These are phyloP conservation scores for Pisolithus thermaeus DNA, from an alignment of 1,284 basidiomycete species.

Conservation along the genomic window DNA sequence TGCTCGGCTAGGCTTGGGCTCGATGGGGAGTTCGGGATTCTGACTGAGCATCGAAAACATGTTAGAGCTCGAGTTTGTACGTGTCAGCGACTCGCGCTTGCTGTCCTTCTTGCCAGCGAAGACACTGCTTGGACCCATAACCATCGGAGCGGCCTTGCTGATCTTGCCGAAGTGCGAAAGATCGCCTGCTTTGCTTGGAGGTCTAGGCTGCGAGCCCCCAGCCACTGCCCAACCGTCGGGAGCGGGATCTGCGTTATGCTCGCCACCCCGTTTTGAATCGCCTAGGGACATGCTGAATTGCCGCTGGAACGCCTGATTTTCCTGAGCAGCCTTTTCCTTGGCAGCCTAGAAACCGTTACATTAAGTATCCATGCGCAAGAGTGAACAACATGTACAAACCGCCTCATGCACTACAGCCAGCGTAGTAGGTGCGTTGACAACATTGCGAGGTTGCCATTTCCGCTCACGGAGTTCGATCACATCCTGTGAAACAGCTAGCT, in stretches of 20 bases:
- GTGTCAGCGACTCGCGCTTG: slow-evolving; percentile 61
- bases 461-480: slow-evolving; percentile 84
- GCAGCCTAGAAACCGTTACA: slow-evolving; percentile 45
- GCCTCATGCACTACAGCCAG: slow-evolving; percentile 87
- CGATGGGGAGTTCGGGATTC: slow-evolving; percentile 32
- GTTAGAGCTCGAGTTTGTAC: too few relatives aligned
- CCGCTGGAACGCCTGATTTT: slow-evolving; percentile 45
- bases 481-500: slow-evolving; percentile 45
- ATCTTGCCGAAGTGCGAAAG: slow-evolving; percentile 87
- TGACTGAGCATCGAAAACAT: too few relatives aligned
- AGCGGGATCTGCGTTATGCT: slow-evolving; percentile 52
- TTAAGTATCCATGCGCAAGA: slow-evolving; percentile 5
- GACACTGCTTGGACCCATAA: slow-evolving; percentile 71
- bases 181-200: slow-evolving; percentile 78
- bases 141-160: slow-evolving; percentile 56
- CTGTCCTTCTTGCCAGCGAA: slow-evolving; percentile 61
- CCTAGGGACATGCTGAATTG: slow-evolving; percentile 61
- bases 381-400: slow-evolving; percentile 40
- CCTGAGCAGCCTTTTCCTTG: slow-evolving; percentile 62
- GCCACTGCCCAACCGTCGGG: slow-evolving; percentile 90
- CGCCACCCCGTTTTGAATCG: slow-evolving; percentile 82
- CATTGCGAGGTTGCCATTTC: slow-evolving; percentile 75
- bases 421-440: slow-evolving; percentile 78
- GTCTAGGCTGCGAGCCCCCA: slow-evolving; percentile 47
- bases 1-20: slow-evolving; percentile 46